A percentile compares a stretch with the other conserved stretches of the same genome.
These are phyloP conservation scores for Ceratocystis smalleyi DNA, from an alignment of 2,329 filamentous ascomycete genomes.

Conservation along the genomic window DNA sequence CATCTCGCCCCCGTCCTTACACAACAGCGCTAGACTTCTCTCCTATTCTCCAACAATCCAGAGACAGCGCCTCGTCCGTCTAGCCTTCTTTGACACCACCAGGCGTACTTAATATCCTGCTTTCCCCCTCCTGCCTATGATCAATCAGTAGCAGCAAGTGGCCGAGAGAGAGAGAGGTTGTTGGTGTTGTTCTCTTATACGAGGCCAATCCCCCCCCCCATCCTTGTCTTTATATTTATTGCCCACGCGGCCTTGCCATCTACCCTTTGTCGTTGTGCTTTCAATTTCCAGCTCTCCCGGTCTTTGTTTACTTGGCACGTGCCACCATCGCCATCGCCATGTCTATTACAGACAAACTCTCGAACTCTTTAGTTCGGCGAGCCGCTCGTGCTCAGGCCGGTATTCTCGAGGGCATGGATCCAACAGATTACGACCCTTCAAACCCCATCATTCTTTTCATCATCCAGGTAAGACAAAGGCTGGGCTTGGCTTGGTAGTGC, in stretches of 20 bases:
- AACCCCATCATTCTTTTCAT: constrained; percentile 65
- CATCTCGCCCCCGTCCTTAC: neutral
- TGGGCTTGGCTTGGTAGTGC: neutral
- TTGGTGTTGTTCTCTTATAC: neutral
- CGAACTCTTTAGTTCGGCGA: constrained; percentile 19
- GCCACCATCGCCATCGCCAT: constrained; percentile 17
- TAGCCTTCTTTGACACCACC: neutral
- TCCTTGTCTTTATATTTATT: neutral
- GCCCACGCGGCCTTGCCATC: neutral
- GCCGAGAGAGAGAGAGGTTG: neutral
- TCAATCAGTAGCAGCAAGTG: neutral
- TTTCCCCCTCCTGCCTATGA: neutral
- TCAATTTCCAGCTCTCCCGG: no score
- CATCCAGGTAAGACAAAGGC: constrained; percentile 39
- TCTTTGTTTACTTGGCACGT: no score
- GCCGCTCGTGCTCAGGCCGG: constrained; percentile 35
- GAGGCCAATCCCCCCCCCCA: neutral
- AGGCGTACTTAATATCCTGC: neutral
- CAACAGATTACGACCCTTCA: constrained; percentile 49
- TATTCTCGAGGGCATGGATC: constrained; percentile 55
- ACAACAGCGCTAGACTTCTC: neutral
- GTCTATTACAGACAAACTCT: constrained; percentile 22
- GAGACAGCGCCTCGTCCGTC: neutral
- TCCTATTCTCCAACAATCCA: neutral
- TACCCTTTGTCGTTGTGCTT: neutral